Percentiles rank a stretch among this genome's conserved stretches.
These are phyloP conservation scores for Nicotiana undulata DNA, from an alignment of 257 asterid genomes.

Conservation along the genomic window DNA sequence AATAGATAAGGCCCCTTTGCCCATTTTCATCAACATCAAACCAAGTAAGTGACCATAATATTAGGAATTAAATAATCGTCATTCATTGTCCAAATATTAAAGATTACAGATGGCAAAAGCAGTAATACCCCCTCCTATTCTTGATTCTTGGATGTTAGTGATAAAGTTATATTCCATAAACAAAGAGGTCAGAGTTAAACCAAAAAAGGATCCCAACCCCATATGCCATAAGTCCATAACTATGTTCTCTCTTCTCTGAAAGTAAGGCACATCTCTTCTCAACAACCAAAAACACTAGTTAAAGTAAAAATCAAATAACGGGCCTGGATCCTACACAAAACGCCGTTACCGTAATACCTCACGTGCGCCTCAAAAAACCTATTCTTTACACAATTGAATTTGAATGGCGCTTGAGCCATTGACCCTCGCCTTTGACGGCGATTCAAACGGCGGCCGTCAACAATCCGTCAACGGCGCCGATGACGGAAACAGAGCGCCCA, in stretches of 20 bases:
- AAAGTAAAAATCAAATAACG: too few species aligned
- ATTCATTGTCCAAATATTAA: neutral
- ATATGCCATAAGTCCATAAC: too few species aligned
- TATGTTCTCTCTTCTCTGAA: neutral
- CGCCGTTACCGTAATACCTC: too few species aligned
- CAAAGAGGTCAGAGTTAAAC: neutral
- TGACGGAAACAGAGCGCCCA: slow-evolving; percentile 43
- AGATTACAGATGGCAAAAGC: neutral
- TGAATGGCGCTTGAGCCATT: slow-evolving; percentile 57
- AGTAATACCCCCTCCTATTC: neutral
- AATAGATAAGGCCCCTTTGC: neutral
- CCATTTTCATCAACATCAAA: neutral
- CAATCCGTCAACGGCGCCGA: slow-evolving; percentile 32
- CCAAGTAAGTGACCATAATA: neutral
- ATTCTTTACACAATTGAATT: too few species aligned
- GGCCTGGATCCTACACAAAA: too few species aligned
- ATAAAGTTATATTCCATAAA: neutral
- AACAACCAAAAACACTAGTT: too few species aligned
- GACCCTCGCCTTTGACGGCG: slow-evolving; percentile 48
- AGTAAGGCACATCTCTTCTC: too few species aligned
- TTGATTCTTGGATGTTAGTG: neutral
- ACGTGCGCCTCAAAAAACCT: too few species aligned
- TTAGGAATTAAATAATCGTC: neutral
- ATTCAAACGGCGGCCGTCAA: slow-evolving; percentile 43
- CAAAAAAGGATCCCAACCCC: neutral